Percentiles rank a stretch among this genome's conserved stretches.
These are phyloP conservation scores for Jamesozyma lodderae DNA, from an alignment of 805 yeast genomes.

Conservation along the genomic window DNA sequence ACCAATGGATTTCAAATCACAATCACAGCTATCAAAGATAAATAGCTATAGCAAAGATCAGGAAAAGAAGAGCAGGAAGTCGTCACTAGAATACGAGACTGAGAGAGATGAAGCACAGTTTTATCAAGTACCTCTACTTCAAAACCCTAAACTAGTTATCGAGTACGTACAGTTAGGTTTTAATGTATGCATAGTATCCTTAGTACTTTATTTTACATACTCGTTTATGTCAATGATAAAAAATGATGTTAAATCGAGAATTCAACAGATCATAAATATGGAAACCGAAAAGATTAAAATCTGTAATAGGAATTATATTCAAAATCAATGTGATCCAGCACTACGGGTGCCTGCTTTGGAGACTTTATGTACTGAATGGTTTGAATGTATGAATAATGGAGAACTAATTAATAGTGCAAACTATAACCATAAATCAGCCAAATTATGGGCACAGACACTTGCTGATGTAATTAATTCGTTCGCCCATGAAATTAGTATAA, in stretches of 20 bases:
- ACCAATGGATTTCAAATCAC: too few relatives aligned
- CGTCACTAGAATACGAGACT: too few relatives aligned
- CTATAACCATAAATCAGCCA: slow-evolving; percentile 47
- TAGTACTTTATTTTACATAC: slow-evolving; percentile 43
- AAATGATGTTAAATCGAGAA: slow-evolving; percentile 62
- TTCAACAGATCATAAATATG: slow-evolving; percentile 51
- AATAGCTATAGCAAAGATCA: too few relatives aligned
- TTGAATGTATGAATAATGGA: slow-evolving; percentile 52
- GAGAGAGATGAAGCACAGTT: too few relatives aligned
- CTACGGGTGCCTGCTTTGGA: slow-evolving; percentile 69
- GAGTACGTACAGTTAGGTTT: slow-evolving; percentile 52
- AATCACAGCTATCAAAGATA: neutral
- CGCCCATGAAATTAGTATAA: slow-evolving; percentile 60
- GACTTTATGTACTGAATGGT: slow-evolving; percentile 62
- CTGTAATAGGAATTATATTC: slow-evolving; percentile 60
- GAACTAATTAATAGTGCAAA: slow-evolving; percentile 35
- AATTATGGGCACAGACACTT: slow-evolving; percentile 69
- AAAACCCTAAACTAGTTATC: slow-evolving; percentile 9
- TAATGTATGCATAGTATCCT: slow-evolving; percentile 43
- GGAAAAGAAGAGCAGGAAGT: neutral
- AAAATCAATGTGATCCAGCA: slow-evolving; percentile 63
- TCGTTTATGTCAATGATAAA: slow-evolving; percentile 47
- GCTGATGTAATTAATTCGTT: slow-evolving; percentile 78
- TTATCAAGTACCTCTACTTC: too few relatives aligned
- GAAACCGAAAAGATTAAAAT: slow-evolving; percentile 52